These are phyloP conservation scores for Chaetomium strumarium DNA, from an alignment of 2,329 filamentous ascomycete genomes.

Conservation along the genomic window DNA sequence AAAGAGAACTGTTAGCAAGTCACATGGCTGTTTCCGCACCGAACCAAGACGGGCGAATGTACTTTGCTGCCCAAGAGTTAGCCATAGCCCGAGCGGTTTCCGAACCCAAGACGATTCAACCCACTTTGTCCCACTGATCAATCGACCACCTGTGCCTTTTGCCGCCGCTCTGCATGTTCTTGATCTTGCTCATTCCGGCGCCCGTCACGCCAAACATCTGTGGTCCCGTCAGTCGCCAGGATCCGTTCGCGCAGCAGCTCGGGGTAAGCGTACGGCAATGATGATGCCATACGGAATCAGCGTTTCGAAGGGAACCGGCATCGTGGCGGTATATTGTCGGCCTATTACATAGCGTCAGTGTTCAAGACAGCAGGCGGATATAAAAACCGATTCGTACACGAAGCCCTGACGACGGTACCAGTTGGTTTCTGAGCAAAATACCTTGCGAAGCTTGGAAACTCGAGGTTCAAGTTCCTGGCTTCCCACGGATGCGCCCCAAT, in stretches of 20 bases:
- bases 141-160: slow-evolving; percentile 55
- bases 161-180: slow-evolving; percentile 53
- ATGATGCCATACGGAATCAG: slow-evolving; percentile 61
- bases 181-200: slow-evolving; percentile 51
- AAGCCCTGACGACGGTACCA: slow-evolving; percentile 16
- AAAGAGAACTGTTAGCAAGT: slow-evolving; percentile 18
- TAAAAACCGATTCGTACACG: slow-evolving; percentile 14
- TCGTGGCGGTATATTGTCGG: slow-evolving; percentile 32
- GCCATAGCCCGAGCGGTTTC: slow-evolving; percentile 13
- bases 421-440: slow-evolving; percentile 14
- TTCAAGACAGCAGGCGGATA: background rate
- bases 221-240: slow-evolving; percentile 1
- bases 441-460: slow-evolving; percentile 14
- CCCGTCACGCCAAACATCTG: slow-evolving; percentile 61
- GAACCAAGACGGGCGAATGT: slow-evolving; percentile 24
- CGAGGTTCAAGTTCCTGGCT: slow-evolving; percentile 6
- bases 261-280: slow-evolving; percentile 43
- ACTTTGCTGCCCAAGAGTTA: slow-evolving; percentile 48
- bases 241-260: background rate
- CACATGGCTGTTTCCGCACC: slow-evolving; percentile 9
- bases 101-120: background rate
- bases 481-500: slow-evolving; percentile 3
- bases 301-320: slow-evolving; percentile 60
- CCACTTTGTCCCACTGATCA: slow-evolving; percentile 58
- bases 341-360: slow-evolving; percentile 19